Percentiles rank a stretch among this genome's conserved stretches.
These are phyloP conservation scores for baker's yeast (Saccharomyces cerevisiae) DNA, from an alignment of 805 yeast species.

Conservation along the genomic window DNA sequence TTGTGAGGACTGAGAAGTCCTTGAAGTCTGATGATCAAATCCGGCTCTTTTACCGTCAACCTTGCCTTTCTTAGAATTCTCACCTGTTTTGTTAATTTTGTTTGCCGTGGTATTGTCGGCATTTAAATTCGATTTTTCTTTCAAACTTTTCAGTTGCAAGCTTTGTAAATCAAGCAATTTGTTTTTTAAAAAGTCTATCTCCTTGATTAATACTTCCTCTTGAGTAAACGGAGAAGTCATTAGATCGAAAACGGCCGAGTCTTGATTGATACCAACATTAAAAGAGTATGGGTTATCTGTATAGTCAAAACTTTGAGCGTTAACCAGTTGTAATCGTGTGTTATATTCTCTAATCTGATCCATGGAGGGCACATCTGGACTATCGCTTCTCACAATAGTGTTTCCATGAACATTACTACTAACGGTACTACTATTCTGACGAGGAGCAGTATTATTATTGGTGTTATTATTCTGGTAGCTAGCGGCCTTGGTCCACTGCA, in stretches of 20 bases:
- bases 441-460: background rate
- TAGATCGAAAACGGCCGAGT: conserved; percentile 7
- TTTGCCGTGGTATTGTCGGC: background rate
- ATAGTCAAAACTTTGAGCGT: conserved; percentile 1
- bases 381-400: background rate
- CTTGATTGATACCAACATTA: background rate
- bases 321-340: conserved; percentile 12
- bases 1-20: background rate
- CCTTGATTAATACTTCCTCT: conserved; percentile 16
- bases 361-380: conserved; percentile 5
- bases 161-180: conserved; percentile 13
- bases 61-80: background rate
- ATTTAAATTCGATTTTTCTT: background rate
- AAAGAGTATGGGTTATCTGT: background rate
- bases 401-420: background rate
- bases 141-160: background rate
- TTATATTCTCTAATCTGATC: conserved; percentile 14
- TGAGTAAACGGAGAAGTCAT: conserved; percentile 14
- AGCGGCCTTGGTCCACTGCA: background rate
- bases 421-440: background rate
- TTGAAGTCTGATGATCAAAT: background rate
- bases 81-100: background rate
- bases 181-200: conserved; percentile 13
- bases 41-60: background rate
- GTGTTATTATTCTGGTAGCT: background rate